phyloP scores from a whole-genome alignment of 2,329 filamentous ascomycete genomes.

The Beauveria sp. region DNA sequence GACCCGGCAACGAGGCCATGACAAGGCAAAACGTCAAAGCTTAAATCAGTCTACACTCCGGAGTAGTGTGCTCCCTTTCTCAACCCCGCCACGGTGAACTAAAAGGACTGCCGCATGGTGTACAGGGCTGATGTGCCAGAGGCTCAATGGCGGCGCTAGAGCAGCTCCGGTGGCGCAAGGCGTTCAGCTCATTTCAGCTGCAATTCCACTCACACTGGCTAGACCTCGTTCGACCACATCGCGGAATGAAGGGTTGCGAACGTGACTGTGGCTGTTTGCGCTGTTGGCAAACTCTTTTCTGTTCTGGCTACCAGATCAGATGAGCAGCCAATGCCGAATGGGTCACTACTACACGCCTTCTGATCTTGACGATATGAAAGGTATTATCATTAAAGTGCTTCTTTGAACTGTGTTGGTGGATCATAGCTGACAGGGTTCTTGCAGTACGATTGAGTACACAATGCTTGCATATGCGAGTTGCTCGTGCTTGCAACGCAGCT shows the following conservation, averaged over 20 bases:
- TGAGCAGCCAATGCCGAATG: neutral
- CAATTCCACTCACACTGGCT: neutral
- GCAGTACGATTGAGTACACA: no score
- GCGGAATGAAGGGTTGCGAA: neutral
- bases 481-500: neutral
- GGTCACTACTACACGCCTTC: neutral
- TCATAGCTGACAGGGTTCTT: no score
- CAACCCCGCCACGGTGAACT: neutral
- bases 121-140: neutral
- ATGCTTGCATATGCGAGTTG: no score
- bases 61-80: neutral
- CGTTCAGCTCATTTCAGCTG: conserved; percentile 10
- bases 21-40: neutral
- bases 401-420: neutral
- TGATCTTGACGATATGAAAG: neutral
- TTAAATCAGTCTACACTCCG: neutral
- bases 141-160: neutral
- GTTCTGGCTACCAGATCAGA: neutral
- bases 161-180: neutral
- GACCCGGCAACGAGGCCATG: neutral
- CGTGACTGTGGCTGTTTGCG: neutral
- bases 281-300: neutral
- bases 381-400: neutral
- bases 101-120: neutral
- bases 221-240: conserved; percentile 2